These are phyloP conservation scores for Sporothrix protearum DNA, from an alignment of 2,329 filamentous ascomycete species.

Conservation along the genomic window DNA sequence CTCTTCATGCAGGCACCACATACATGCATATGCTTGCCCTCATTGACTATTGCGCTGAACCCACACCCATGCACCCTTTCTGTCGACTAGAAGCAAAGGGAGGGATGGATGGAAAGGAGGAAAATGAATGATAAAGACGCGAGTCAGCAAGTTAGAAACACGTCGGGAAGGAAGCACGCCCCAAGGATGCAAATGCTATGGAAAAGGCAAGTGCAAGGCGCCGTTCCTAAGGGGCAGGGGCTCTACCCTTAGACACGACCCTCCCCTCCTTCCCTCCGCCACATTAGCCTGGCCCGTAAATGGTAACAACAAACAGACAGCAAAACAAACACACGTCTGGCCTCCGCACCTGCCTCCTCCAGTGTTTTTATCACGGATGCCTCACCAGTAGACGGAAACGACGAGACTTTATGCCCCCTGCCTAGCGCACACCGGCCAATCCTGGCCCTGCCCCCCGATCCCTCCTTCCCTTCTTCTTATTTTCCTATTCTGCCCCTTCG, in stretches of 20 bases:
- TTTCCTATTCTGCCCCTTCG: not conserved
- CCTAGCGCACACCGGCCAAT: slow-evolving; percentile 21
- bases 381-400: not conserved
- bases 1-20: slow-evolving; percentile 19
- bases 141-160: slow-evolving; percentile 5
- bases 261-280: not conserved
- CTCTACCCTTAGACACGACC: not conserved
- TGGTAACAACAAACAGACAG: slow-evolving; percentile 6
- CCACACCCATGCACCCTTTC: not conserved
- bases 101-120: not conserved
- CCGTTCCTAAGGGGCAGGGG: slow-evolving; percentile 16
- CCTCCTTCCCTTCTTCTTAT: not conserved
- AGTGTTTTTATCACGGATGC: slow-evolving; percentile 17
- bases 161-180: slow-evolving; percentile 5
- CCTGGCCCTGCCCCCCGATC: not conserved
- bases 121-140: not conserved
- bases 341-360: slow-evolving; percentile 20
- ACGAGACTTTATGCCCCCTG: slow-evolving; percentile 17
- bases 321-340: not conserved
- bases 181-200: not conserved
- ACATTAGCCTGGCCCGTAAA: not conserved
- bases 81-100: slow-evolving; percentile 2
- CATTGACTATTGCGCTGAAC: slow-evolving; percentile 20
- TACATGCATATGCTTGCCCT: slow-evolving; percentile 18
- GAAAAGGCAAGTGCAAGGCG: slow-evolving; percentile 13